Evolutionary conservation across 371 early-diverging fungal species (phyloP), one percentile per base, ranked within the genome.

Genomic region (Spraguea lophii): DNA sequence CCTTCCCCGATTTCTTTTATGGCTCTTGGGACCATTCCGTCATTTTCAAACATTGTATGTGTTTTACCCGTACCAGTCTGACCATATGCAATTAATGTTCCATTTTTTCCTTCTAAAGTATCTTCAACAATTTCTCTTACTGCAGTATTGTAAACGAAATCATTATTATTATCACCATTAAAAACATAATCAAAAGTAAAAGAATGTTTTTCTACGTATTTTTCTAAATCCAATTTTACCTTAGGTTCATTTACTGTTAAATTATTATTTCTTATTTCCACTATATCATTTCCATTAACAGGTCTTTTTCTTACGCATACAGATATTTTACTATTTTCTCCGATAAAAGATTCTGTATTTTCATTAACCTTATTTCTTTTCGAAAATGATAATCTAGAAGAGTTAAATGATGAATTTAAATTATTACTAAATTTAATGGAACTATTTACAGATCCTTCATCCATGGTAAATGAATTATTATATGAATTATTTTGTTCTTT

Each of bases 1-100:
- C 82, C 84, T 9, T 75, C 57, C n/a, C 85, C 61, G 54, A 85
- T 78, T 0, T 65, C 43, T 67, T 82, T 74, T n/a, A 78, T 52
- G 12, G 68, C 35, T 15, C 23, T 15, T 21, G 47, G 51, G 0
- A 62, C 20, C 35, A 57, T 40, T 12, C 57, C 62, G 10, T 17
- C 21, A n/a, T 48, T 36, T 38, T 43, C 46, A 15, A 91, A 71
- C 94, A 94, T 93, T 0, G 98, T 97, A 67, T 80, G 82, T 0
- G 94, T 94, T 68, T 97, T 97, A 24, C 98, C 98, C 43, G 82
- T 80, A 54, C 91, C 91, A 9, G 94, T 91, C 70, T 91, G 95
- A 0, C 95, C 92, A 72, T 90, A 91, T 45, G 92, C 93, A 75
- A 97, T 89, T 63, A 92, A 85, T 4, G 93, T 90, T 0, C 90